Percentiles rank a stretch among this genome's conserved stretches.
Evolutionary conservation across 2,329 filamentous ascomycete species (phyloP).

Genomic region (Fusarium napiforme): DNA sequence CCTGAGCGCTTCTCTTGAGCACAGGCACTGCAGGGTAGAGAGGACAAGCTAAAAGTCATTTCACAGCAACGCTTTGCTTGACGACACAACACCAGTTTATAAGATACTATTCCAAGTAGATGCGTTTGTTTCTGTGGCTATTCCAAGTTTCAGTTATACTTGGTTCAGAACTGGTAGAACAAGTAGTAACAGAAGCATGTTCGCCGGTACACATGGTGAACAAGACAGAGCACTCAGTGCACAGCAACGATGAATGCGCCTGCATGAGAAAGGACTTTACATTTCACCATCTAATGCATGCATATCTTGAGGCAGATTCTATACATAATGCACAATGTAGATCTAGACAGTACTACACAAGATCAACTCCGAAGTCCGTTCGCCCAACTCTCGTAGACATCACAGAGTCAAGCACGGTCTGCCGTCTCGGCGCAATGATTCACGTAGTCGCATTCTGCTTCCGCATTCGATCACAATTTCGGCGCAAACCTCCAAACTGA

Average conservation of each 20-base stretch:
- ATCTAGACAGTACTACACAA: background rate
- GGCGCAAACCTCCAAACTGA: background rate
- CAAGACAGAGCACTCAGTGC: rapidly evolving
- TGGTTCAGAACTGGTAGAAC: background rate
- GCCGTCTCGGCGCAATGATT: background rate
- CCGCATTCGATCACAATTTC: background rate
- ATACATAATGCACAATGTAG: background rate
- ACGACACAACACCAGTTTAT: rapidly evolving
- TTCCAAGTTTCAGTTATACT: rapidly evolving
- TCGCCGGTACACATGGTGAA: rapidly evolving
- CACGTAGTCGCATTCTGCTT: constrained; percentile 18
- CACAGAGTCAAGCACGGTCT: background rate
- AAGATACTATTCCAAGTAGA: rapidly evolving
- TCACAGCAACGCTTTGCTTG: too few species aligned
- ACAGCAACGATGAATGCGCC: background rate
- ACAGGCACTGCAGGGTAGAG: background rate
- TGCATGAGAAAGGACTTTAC: background rate
- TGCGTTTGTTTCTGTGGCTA: background rate
- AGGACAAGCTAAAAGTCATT: rapidly evolving
- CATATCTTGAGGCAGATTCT: background rate
- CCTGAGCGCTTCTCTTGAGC: background rate
- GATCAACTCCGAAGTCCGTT: background rate
- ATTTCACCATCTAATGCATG: background rate
- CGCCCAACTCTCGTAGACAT: background rate
- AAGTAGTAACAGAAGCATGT: too few species aligned